Base-by-base conservation (phyloP, 1,284 basidiomycete genomes). In the Sporisorium graminicola region DNA sequence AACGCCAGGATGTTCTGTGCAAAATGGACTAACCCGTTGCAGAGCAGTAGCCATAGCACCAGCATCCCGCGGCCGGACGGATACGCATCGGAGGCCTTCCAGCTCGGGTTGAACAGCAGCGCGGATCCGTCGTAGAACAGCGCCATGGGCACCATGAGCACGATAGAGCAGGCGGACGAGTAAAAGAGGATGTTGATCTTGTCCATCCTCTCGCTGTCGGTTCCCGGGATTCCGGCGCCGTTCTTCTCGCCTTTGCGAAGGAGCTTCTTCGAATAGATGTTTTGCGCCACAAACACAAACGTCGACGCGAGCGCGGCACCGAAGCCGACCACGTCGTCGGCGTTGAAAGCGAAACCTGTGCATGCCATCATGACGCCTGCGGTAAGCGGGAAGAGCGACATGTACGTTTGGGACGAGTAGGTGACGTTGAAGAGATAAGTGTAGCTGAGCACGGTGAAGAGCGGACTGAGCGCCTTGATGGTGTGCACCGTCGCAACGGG, bases 231-330 rank as follows among this genome's bases (percentile, higher is more conserved):
- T 0, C 62, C 65, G 0, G 44, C 26, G 40, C 52, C 24, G 13
- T 61, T 43, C 26, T 65, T 58, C 5, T 69, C 60, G 10, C 54
- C 60, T 18, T 74, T 66, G 70, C 60, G 88, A 89, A 99, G 92
- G 69, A 99, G 91, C 88, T 98, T 98, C 87, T 99, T 99, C 90
- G 96, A 97, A 87, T 96, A 98, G 82, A 99, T 98, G 87, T 99
- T 99, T 77, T 95, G 95, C 68, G 93, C 94, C 56, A 99, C 97
- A 85, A 99, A 98, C 77, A 99, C 91, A 22, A 78, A 69, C 13
- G 79, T 78, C 22, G 65, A 62, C 20, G 65, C 72, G 18, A 81
- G 57, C 18, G 78, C 73, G 8, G 76, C 68, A 7, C 40, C 51
- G 47, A 83, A 77, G 3, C 77, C 78, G 13, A 77, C 73, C 13